Conservation (phyloP, 78 protist species). For the Speleostelium caveatum region DNA sequence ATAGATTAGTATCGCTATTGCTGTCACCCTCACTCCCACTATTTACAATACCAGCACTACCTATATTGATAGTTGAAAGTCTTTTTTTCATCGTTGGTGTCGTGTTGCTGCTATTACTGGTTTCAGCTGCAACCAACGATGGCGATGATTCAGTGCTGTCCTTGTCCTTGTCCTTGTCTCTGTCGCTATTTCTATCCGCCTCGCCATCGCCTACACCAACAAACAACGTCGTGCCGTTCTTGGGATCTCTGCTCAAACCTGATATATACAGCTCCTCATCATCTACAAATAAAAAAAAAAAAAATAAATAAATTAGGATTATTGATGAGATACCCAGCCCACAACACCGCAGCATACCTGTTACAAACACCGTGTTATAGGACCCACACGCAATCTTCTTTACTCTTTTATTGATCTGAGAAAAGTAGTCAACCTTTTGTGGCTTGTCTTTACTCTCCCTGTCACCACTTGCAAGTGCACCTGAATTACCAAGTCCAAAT, state of each 20-base stretch:
- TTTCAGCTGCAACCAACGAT: not conserved
- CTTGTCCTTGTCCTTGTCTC: not conserved
- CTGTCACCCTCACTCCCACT: not conserved
- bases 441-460: not conserved
- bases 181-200: no score
- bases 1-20: not conserved
- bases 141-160: not conserved
- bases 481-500: constrained; percentile 44
- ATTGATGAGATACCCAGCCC: not conserved
- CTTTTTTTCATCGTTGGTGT: not conserved
- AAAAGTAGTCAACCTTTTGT: constrained; percentile 29
- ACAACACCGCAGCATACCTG: constrained; percentile 21
- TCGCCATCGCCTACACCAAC: not conserved
- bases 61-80: not conserved
- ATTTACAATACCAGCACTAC: not conserved
- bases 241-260: constrained; percentile 58
- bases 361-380: constrained; percentile 73
- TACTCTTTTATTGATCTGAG: constrained; percentile 34
- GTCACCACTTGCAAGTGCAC: constrained; percentile 45
- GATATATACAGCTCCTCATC: constrained; percentile 62
- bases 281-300: not conserved
- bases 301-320: no score
- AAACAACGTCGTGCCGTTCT: constrained; percentile 39
- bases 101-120: not conserved
- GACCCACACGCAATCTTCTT: constrained; percentile 74